Percentiles rank a stretch among this genome's conserved stretches.
Evolutionary conservation across 169 alveolate species (phyloP).

Genomic region (Babesia caballi): DNA sequence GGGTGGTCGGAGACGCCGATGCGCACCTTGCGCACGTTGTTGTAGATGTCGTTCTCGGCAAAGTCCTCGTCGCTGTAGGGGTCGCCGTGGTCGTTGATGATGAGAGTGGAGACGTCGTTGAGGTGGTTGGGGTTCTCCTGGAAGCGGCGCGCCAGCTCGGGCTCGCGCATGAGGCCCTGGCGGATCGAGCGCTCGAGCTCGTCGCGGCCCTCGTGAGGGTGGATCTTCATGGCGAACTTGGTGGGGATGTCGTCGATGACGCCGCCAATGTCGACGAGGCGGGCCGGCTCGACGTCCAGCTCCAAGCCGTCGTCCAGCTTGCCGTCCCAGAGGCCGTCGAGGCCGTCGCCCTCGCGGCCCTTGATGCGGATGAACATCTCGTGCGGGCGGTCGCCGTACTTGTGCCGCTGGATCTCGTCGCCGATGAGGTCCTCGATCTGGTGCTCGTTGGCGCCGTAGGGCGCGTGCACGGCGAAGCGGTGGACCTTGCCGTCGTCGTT

Average conservation of each 20-base stretch:
- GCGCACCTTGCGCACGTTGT: slow-evolving; percentile 22
- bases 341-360: slow-evolving; percentile 33
- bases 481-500: slow-evolving; percentile 44
- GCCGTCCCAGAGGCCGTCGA: slow-evolving; percentile 45
- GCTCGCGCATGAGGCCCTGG: slow-evolving; percentile 27
- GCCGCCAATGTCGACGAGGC: slow-evolving; percentile 49
- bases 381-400: slow-evolving; percentile 34
- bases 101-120: slow-evolving; percentile 34
- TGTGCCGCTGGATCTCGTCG: slow-evolving; percentile 29
- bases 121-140: slow-evolving; percentile 35
- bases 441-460: slow-evolving; percentile 53
- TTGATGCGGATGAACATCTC: slow-evolving; percentile 45
- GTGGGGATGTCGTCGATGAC: slow-evolving; percentile 46
- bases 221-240: slow-evolving; percentile 36
- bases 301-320: slow-evolving; percentile 19
- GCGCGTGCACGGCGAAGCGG: slow-evolving; percentile 30
- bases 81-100: slow-evolving; percentile 39
- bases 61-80: slow-evolving; percentile 60
- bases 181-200: slow-evolving; percentile 42
- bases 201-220: slow-evolving; percentile 55
- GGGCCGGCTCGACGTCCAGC: slow-evolving; percentile 41
- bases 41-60: slow-evolving; percentile 10
- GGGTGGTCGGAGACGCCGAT: slow-evolving; percentile 65
- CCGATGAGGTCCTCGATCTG: slow-evolving; percentile 40
- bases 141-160: slow-evolving; percentile 29